Evolutionary conservation across 2,329 filamentous ascomycete genomes (phyloP).

Genomic region (Onygenales sp.): DNA sequence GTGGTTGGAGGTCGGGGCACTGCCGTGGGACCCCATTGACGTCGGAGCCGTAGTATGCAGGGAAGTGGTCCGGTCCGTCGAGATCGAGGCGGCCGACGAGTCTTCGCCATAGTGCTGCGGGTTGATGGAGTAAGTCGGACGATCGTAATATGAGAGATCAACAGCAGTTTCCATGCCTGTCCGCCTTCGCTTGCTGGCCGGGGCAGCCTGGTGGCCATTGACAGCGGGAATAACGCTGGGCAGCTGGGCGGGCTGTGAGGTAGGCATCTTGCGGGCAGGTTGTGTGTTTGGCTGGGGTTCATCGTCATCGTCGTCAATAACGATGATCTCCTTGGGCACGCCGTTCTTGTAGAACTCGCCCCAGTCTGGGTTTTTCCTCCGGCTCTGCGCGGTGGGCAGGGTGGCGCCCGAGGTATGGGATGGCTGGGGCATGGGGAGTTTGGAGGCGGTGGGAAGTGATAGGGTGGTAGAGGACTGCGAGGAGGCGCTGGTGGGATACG

Average conservation of each 20-base stretch:
- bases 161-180: constrained; percentile 53
- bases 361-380: constrained; percentile 54
- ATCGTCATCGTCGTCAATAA: constrained; percentile 53
- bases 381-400: constrained; percentile 12
- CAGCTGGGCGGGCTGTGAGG: constrained; percentile 21
- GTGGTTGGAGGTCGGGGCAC: constrained; percentile 41
- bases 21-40: constrained; percentile 62
- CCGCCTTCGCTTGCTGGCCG: constrained; percentile 62
- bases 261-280: constrained; percentile 3
- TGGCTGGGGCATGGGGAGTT: constrained; percentile 1
- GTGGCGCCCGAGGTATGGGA: constrained; percentile 6
- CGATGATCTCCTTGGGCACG: constrained; percentile 73
- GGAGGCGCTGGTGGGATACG: constrained; percentile 29
- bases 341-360: constrained; percentile 73
- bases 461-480: constrained; percentile 8
- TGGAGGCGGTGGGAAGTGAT: constrained; percentile 3
- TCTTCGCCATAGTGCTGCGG: constrained; percentile 60
- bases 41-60: constrained; percentile 83
- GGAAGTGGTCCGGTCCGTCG: constrained; percentile 75
- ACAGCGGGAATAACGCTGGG: constrained; percentile 22
- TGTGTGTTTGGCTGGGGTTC: constrained; percentile 31
- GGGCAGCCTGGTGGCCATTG: constrained; percentile 27
- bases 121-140: constrained; percentile 61
- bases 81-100: constrained; percentile 61
- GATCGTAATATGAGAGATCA: constrained; percentile 64